Conservation (phyloP, 225 moss, liverwort and hornwort genomes). For the Straminergon stramineum region DNA sequence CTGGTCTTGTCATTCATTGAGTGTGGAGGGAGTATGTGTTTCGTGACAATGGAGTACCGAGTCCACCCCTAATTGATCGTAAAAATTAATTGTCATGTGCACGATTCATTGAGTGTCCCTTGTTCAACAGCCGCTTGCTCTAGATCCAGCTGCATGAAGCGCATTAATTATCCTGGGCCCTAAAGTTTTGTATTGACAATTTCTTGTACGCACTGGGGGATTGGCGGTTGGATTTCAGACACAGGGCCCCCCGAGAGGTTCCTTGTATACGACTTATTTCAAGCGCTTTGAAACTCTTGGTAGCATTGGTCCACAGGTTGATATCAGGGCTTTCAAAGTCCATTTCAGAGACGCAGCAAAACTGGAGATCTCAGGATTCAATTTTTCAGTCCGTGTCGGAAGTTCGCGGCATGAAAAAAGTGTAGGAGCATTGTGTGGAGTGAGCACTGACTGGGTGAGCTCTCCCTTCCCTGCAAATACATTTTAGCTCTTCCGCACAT, state of each 20-base stretch:
- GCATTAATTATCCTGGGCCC: rapidly evolving
- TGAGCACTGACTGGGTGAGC: neutral
- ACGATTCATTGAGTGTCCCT: neutral
- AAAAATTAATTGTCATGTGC: neutral
- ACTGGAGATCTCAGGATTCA: neutral
- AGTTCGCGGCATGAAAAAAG: neutral
- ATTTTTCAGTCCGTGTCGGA: rapidly evolving
- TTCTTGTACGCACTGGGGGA: neutral
- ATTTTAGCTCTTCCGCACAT: neutral
- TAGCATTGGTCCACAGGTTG: neutral
- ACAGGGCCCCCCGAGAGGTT: too few relatives aligned
- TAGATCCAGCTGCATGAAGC: neutral
- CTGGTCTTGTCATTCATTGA: neutral
- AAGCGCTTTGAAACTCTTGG: too few relatives aligned
- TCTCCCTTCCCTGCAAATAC: neutral
- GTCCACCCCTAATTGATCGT: neutral
- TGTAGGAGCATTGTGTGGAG: neutral
- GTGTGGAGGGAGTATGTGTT: neutral
- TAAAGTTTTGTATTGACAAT: neutral
- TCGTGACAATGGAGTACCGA: neutral
- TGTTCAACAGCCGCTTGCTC: neutral
- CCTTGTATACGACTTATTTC: too few relatives aligned
- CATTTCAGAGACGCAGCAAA: neutral
- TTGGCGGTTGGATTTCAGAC: neutral
- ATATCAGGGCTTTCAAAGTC: neutral